These are phyloP conservation scores for Alectoria sarmentosa DNA, from an alignment of 495 filamentous ascomycete species.

Conservation along the genomic window DNA sequence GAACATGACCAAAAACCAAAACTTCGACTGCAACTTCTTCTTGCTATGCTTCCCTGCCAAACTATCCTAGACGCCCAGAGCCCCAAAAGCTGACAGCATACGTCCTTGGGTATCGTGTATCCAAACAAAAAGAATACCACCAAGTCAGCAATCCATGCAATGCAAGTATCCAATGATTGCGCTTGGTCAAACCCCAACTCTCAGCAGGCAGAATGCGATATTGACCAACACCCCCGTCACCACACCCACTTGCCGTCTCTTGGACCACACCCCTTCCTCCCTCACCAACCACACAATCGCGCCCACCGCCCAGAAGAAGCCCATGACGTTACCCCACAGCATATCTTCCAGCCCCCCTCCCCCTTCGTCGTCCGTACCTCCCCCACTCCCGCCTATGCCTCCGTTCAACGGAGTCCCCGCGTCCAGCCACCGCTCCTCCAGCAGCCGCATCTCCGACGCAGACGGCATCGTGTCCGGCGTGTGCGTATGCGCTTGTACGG, in stretches of 20 bases:
- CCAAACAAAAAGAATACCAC: background rate
- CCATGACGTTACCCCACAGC: slow-evolving; percentile 79
- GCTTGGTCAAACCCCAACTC: slow-evolving; percentile 29
- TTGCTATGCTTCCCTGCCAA: background rate
- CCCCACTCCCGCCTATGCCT: slow-evolving; percentile 32
- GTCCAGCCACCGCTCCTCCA: slow-evolving; percentile 95
- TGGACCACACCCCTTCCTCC: slow-evolving; percentile 84
- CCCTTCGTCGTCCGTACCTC: slow-evolving; percentile 48
- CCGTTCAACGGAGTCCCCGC: slow-evolving; percentile 38
- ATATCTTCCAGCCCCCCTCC: slow-evolving; percentile 67
- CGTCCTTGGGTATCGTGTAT: slow-evolving; percentile 8
- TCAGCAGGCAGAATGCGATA: slow-evolving; percentile 60
- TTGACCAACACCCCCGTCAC: slow-evolving; percentile 73
- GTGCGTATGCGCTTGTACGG: slow-evolving; percentile 65
- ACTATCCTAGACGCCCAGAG: background rate
- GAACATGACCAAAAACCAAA: slow-evolving; percentile 1
- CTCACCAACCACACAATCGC: slow-evolving; percentile 76
- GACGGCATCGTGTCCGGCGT: slow-evolving; percentile 82
- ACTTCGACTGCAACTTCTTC: background rate
- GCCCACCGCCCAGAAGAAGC: slow-evolving; percentile 90
- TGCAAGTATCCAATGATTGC: slow-evolving; percentile 1
- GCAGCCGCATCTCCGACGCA: slow-evolving; percentile 47
- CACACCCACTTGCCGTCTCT: slow-evolving; percentile 75
- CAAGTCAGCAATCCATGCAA: background rate
- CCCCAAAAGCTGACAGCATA: background rate